A percentile compares a stretch with the other conserved stretches of the same genome.
These are phyloP conservation scores for Cornus kousa DNA, from an alignment of 148 eudicot species.

Conservation along the genomic window DNA sequence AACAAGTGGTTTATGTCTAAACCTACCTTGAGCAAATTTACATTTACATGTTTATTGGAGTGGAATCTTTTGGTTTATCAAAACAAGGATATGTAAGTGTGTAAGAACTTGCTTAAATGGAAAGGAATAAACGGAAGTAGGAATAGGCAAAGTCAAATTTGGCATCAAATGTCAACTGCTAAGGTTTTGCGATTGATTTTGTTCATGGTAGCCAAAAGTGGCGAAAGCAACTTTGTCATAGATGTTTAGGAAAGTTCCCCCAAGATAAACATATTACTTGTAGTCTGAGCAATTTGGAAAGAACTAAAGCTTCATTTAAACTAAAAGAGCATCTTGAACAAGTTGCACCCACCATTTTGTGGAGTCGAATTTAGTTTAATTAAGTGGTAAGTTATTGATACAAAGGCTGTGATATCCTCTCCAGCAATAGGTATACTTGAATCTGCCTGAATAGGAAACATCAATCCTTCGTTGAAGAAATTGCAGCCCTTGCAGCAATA, in stretches of 20 bases:
- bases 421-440: too few species aligned
- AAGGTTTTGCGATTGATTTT: not conserved
- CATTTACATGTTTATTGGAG: not conserved
- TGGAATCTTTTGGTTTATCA: not conserved
- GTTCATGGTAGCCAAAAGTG: not conserved
- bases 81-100: not conserved
- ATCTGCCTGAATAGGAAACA: too few species aligned
- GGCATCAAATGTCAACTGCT: not conserved
- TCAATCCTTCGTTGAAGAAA: too few species aligned
- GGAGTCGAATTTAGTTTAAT: too few species aligned
- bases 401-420: too few species aligned
- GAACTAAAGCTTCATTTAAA: not conserved
- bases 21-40: too few species aligned
- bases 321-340: not conserved
- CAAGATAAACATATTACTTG: not conserved
- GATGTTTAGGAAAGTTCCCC: not conserved
- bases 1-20: too few species aligned
- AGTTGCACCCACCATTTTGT: not conserved
- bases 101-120: too few species aligned
- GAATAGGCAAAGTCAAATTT: not conserved
- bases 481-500: too few species aligned
- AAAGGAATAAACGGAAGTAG: not conserved
- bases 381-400: too few species aligned
- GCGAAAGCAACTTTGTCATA: not conserved
- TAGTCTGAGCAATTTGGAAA: not conserved